Evolutionary conservation across 148 eudicot species (phyloP).

Genomic region (Talinum fruticosum): DNA sequence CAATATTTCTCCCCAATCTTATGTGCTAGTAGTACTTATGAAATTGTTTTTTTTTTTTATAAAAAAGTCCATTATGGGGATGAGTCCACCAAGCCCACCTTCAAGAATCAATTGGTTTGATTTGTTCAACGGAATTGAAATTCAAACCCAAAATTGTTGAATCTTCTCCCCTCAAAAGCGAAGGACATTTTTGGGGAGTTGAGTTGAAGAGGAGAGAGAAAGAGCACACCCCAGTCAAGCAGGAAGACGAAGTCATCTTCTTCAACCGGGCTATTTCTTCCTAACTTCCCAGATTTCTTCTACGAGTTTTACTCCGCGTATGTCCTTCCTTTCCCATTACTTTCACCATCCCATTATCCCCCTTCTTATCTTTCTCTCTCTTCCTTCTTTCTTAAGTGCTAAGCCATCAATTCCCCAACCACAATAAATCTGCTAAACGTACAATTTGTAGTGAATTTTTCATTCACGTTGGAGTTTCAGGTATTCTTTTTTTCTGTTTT

Average conservation of each 20-base stretch:
- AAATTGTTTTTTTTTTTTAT: too few species aligned
- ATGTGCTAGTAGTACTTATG: too few species aligned
- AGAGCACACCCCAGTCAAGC: neutral
- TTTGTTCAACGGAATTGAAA: neutral
- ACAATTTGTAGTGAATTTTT: neutral
- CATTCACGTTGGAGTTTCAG: neutral
- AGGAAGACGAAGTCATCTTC: neutral
- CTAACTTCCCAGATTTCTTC: neutral
- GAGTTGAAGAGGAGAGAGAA: neutral
- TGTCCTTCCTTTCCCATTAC: neutral
- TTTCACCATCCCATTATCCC: neutral
- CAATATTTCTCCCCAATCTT: neutral
- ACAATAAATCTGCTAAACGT: neutral
- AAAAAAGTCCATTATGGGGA: neutral
- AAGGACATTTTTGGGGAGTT: neutral
- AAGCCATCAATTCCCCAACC: neutral
- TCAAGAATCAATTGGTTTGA: neutral
- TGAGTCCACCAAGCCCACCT: neutral
- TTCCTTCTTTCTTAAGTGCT: constrained; percentile 1
- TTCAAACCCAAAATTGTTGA: neutral
- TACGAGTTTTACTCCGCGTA: neutral
- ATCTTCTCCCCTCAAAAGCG: neutral
- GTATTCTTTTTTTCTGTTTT: neutral
- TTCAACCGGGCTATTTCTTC: constrained; percentile 6
- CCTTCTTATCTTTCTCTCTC: neutral